Evolutionary conservation across 2,329 filamentous ascomycete genomes (phyloP).

Genomic region (Plectosphaerella sp.): DNA sequence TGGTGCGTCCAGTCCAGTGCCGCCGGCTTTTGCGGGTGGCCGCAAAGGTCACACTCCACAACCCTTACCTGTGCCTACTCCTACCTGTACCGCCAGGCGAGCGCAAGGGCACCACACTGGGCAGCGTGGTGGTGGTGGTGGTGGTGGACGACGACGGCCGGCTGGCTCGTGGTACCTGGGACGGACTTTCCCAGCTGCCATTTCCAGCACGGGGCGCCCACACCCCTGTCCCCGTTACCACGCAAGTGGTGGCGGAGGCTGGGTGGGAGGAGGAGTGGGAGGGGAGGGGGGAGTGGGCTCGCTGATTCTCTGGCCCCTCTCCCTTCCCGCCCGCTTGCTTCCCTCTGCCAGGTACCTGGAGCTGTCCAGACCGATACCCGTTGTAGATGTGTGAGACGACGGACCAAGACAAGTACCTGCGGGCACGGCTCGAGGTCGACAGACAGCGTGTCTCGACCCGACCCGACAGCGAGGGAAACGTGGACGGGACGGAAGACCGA

Average conservation of each 20-base stretch:
- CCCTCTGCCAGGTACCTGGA: background rate
- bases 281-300: too few relatives aligned
- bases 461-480: background rate
- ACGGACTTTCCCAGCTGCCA: background rate
- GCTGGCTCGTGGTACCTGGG: too few relatives aligned
- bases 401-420: background rate
- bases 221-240: background rate
- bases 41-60: background rate
- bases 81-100: background rate
- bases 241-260: too few relatives aligned
- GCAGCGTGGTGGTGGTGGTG: too few relatives aligned
- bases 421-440: background rate
- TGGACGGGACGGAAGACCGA: background rate
- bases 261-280: too few relatives aligned
- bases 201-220: background rate
- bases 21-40: background rate
- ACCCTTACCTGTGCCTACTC: background rate
- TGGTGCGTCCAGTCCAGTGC: too few relatives aligned
- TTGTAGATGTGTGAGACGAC: background rate
- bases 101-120: background rate
- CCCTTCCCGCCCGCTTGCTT: background rate
- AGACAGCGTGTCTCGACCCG: background rate
- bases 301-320: too few relatives aligned
- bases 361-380: background rate
- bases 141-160: background rate